A percentile compares a stretch with the other conserved stretches of the same genome.
Conservation (phyloP, 352 stramenopile genomes). For the Pelagophyceae sp. region DNA sequence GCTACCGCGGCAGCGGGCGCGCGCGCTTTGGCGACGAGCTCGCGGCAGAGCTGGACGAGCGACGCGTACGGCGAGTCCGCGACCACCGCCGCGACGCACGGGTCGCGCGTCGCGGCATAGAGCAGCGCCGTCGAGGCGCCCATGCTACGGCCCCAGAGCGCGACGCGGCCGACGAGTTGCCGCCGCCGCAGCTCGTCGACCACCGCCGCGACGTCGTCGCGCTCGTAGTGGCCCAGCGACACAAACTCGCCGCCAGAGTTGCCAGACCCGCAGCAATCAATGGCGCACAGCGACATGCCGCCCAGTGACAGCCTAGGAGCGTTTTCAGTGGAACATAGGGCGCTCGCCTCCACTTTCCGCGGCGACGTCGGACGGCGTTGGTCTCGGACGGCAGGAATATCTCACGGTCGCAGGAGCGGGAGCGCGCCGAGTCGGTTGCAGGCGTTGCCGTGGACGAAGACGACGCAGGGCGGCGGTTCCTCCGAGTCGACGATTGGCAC, state of each 20-base stretch:
- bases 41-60: slow-evolving; percentile 10
- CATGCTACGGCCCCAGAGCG: slow-evolving; percentile 67
- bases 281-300: slow-evolving; percentile 55
- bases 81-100: slow-evolving; percentile 58
- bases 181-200: slow-evolving; percentile 54
- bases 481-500: background rate
- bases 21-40: slow-evolving; percentile 14
- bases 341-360: too few species aligned
- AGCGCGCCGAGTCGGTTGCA: slow-evolving; percentile 63
- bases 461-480: slow-evolving; percentile 54
- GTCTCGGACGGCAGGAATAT: too few species aligned
- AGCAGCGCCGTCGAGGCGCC: slow-evolving; percentile 63
- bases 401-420: slow-evolving; percentile 57
- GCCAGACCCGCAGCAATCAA: slow-evolving; percentile 63
- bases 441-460: slow-evolving; percentile 71
- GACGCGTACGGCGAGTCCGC: slow-evolving; percentile 8
- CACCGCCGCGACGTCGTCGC: slow-evolving; percentile 38
- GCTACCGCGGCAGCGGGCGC: too few species aligned
- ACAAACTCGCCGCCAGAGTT: slow-evolving; percentile 70
- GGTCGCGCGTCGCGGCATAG: slow-evolving; percentile 58
- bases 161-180: slow-evolving; percentile 54
- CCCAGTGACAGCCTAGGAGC: slow-evolving; percentile 58
- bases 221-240: slow-evolving; percentile 63
- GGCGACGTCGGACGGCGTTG: too few species aligned
- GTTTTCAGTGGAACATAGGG: too few species aligned